phyloP scores from a whole-genome alignment of 2,329 filamentous ascomycete genomes.

The Neofusicoccum sp. region DNA sequence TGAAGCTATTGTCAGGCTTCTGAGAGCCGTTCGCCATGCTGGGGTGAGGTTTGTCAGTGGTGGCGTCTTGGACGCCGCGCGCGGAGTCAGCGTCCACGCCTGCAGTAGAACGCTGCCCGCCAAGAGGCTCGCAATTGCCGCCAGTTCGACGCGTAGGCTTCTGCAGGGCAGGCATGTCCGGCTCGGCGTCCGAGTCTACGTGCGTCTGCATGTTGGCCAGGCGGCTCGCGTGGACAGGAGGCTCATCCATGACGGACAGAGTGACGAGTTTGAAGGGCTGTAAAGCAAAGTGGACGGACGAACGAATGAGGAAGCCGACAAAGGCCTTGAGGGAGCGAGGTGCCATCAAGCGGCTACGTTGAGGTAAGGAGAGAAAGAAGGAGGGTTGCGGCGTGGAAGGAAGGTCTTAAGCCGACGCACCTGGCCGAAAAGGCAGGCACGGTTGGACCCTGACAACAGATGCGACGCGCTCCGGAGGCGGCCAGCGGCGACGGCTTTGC shows the following conservation, averaged over 20 bases:
- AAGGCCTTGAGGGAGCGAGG: not conserved
- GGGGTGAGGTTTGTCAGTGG: not conserved
- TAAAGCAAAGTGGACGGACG: not conserved
- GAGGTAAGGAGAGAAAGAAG: not conserved
- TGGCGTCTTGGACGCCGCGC: no score
- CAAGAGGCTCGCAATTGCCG: constrained; percentile 4
- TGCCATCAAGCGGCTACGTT: not conserved
- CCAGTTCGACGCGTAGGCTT: not conserved
- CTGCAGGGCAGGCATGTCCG: not conserved
- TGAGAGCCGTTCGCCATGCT: no score
- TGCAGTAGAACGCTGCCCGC: not conserved
- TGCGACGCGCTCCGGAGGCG: not conserved
- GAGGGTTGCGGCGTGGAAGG: not conserved
- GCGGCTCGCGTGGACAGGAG: not conserved
- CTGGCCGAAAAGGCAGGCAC: not conserved
- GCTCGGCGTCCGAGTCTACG: not conserved
- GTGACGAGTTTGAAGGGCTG: not conserved
- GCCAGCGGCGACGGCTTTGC: no score
- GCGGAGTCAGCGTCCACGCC: no score
- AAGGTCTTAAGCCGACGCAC: not conserved
- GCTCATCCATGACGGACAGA: not conserved
- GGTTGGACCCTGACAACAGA: not conserved
- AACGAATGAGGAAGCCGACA: not conserved
- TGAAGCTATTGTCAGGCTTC: not conserved
- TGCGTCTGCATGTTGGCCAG: not conserved